Base-by-base conservation (phyloP, 2,329 filamentous ascomycete genomes). In the Fusarium transvaalense region DNA sequence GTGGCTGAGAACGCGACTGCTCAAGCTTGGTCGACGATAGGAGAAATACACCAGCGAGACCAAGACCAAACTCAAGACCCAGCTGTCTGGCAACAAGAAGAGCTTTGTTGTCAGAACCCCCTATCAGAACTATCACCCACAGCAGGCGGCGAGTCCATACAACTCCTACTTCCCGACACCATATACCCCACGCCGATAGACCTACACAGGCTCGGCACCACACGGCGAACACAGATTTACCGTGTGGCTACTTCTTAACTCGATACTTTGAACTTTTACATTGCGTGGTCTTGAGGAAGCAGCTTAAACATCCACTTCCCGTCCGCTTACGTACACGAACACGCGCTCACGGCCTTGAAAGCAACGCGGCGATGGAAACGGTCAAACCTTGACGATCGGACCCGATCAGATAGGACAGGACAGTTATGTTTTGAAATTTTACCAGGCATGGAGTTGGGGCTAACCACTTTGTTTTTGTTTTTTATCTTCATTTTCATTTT, bases 1-100 rank as follows among this genome's bases (percentile, higher is more conserved):
- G 56, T 91, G 88, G 88, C 75, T 91, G 27, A 82, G 88, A 62
- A 90, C 88, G n/a, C 76, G 80, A 56, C 71, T 82, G 59, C 75
- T 82, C 61, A 81, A 80, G 76, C 70, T 82, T 59, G 79, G 79
- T 51, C 76, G 78, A 71, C 78, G 78, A 68, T 81, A 80, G 78
- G 64, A 71, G 46, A 71, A 70, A 41, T 41, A 54, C 14, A 68
- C 71, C 57, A 67, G 67, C 66, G 50, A 60, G 62, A 64, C 47
- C 48, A 69, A 60, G 62, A 62, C 50, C 47, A 56, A 58, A 39
- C 56, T 63, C 54, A 71, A 48, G 54, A 62, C 57, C 47, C 34
- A 56, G 42, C 56, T 56, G 52, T 55, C 63, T 55, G 31, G 61
- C 31, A 46, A 46, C 29, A 56, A 61, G 27, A 61, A 68, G 48